These are phyloP conservation scores for Turnera subulata DNA, from an alignment of 345 rosid species.

Conservation along the genomic window DNA sequence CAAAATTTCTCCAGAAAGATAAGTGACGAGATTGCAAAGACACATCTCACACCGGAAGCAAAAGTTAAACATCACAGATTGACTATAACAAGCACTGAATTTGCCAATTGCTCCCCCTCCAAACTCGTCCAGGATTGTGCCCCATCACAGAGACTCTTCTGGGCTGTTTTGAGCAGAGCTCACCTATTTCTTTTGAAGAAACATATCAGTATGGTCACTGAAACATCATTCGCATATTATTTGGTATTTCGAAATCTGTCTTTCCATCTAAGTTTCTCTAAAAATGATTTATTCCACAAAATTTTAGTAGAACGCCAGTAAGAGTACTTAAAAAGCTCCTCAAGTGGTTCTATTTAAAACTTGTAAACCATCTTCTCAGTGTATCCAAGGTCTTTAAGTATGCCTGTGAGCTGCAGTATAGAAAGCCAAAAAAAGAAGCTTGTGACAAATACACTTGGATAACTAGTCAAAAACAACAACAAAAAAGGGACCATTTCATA, in stretches of 20 bases:
- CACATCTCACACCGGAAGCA: too few relatives aligned
- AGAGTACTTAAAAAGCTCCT: too few relatives aligned
- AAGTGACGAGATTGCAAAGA: too few relatives aligned
- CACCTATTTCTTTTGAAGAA: not conserved
- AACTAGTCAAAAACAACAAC: not conserved
- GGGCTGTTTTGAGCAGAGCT: not conserved
- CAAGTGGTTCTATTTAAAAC: constrained; percentile 39
- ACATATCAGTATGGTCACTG: too few relatives aligned
- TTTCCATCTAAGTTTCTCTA: not conserved
- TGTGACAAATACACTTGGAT: not conserved
- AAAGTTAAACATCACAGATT: too few relatives aligned
- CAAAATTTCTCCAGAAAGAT: too few relatives aligned
- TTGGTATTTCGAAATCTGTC: constrained; percentile 1
- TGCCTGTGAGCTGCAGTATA: constrained; percentile 62
- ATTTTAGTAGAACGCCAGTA: constrained; percentile 2
- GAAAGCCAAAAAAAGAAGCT: not conserved
- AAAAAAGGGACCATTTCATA: constrained; percentile 16
- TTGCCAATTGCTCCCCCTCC: too few relatives aligned
- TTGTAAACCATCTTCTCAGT: constrained; percentile 93
- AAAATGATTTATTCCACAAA: constrained; percentile 22
- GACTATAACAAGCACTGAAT: too few relatives aligned
- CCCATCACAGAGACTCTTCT: too few relatives aligned
- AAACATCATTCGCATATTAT: constrained; percentile 6
- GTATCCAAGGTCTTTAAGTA: constrained; percentile 83
- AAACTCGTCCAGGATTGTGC: too few relatives aligned